Evolutionary conservation across 1,284 basidiomycete species (phyloP).

Genomic region (Ceratobasidium sp.): DNA sequence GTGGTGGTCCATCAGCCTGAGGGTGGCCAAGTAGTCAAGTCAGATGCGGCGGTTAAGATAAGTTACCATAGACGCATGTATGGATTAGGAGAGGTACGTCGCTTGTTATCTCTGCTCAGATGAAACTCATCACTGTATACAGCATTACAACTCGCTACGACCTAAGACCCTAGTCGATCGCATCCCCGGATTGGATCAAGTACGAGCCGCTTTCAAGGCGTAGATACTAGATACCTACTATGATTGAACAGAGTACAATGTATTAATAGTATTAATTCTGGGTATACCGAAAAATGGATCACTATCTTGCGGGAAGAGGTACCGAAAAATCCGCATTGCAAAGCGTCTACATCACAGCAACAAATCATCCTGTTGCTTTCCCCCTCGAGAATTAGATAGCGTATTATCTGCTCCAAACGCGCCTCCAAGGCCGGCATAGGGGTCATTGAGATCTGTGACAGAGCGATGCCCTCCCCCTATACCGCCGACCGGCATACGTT

Average conservation of each 20-base stretch:
- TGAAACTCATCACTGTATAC: slow-evolving; percentile 35
- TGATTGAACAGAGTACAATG: slow-evolving; percentile 18
- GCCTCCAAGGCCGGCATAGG: slow-evolving; percentile 73
- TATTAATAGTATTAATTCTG: slow-evolving; percentile 35
- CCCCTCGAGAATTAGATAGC: slow-evolving; percentile 54
- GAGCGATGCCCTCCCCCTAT: slow-evolving; percentile 14
- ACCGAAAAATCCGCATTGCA: slow-evolving; percentile 27
- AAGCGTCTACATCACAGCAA: slow-evolving; percentile 45
- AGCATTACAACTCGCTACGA: slow-evolving; percentile 88
- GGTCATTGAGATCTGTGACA: slow-evolving; percentile 55
- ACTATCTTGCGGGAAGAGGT: neutral
- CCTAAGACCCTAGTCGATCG: slow-evolving; percentile 53
- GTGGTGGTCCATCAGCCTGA: slow-evolving; percentile 80
- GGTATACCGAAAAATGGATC: slow-evolving; percentile 28
- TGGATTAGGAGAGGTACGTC: slow-evolving; percentile 85
- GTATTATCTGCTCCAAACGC: slow-evolving; percentile 74
- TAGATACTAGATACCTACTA: slow-evolving; percentile 36
- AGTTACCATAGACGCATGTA: slow-evolving; percentile 93
- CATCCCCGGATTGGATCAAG: slow-evolving; percentile 36
- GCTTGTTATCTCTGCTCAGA: neutral
- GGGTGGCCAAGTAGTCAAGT: slow-evolving; percentile 46
- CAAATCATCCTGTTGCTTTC: slow-evolving; percentile 50
- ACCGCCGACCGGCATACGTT: slow-evolving; percentile 34
- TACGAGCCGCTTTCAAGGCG: slow-evolving; percentile 25
- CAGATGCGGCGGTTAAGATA: slow-evolving; percentile 55